Evolutionary conservation across 768 basidiomycete genomes (phyloP), one percentile per base, ranked within the genome.

Genomic region (Trametes punicea): DNA sequence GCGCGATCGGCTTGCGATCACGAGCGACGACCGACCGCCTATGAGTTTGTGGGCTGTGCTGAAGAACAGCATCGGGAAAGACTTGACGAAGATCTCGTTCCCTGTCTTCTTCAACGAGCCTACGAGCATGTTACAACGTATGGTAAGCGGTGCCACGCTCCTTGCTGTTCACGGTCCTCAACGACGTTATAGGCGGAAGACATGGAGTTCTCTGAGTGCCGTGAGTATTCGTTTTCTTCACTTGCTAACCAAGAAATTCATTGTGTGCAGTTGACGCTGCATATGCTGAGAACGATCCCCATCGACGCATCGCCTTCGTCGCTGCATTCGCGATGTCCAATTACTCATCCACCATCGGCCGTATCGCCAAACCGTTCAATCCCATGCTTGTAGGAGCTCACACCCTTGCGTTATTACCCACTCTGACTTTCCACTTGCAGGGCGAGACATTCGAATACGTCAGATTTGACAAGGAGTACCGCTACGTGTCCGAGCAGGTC

Each of bases 251-350:
- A 7, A n/a, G 18, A 2, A 21, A 10, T 41, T 56, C 25, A 40
- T 20, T 6, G 2, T 39, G 11, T 56, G 0, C 62, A 92, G 88
- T 98, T 65, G 93, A 97, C 63, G 86, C 89, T 6, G 95, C 95
- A 23, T 83, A 82, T 7, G 77, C 75, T 39, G 90, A 95, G 66
- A 67, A 67, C 23, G 90, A 97, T 65, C 83, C 92, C 1, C 80
- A 89, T 41, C 82, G 84, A 51, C 83, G 95, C 3, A 83, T 97
- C 47, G 94, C 93, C 2, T 98, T 85, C 65, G 93, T 98, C 15
- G 93, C 90, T 18, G 95, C 93, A 1, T 98, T 98, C 70, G 95
- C 94, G 2, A 97, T 97, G 93, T 91, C 90, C 26, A 98, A 98
- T 73, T 98, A 98, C 71, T 93, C 91, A 1, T 93, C 90, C 21